Evolutionary conservation across 768 basidiomycete genomes (phyloP), one percentile per base, ranked within the genome.

Genomic region (Boletus vinaceobasis): DNA sequence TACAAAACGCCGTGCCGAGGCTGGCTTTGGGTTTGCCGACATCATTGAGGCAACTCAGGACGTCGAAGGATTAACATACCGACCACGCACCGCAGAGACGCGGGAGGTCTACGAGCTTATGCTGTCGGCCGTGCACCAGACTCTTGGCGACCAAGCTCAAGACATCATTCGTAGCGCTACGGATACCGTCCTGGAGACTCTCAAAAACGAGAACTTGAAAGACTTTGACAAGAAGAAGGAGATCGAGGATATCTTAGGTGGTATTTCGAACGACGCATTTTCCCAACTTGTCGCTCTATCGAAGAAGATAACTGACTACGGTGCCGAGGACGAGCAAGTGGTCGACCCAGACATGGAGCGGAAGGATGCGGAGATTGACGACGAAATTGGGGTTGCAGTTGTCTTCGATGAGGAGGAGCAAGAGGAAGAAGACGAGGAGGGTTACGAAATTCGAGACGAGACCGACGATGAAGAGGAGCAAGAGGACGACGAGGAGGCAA

Each of bases 201-300:
- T 98, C 59, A 98, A 98, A 74, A 88, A 81, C 61, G 93, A 97
- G 61, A 78, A 79, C 55, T 69, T 93, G 74, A 96, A 94, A 73
- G 95, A 98, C 67, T 95, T 98, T 64, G 96, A 98, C 78, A 95
- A 94, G 79, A 96, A 98, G 73, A 90, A 84, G 75, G 93, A 98
- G 66, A 81, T 96, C 7, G 89, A 96, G 70, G 84, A 85, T 17
- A 71, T 83, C n/a, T 71, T 92, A 13, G 85, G 86, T 1, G 58
- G 78, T 0, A 68, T 95, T 13, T 72, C 83, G 2, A 82, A 79
- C 65, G 94, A 97, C 60, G 64, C 74, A 19, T 98, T 98, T 71
- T 81, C 86, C 7, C 88, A 92, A 72, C 77, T 98, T 31, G 77
- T 98, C 56, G 86, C 75, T 58, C 75, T 98, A 42, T 83, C 88